Conservation (phyloP, 164 flowering plant genomes). For the Aristolochia californica region DNA sequence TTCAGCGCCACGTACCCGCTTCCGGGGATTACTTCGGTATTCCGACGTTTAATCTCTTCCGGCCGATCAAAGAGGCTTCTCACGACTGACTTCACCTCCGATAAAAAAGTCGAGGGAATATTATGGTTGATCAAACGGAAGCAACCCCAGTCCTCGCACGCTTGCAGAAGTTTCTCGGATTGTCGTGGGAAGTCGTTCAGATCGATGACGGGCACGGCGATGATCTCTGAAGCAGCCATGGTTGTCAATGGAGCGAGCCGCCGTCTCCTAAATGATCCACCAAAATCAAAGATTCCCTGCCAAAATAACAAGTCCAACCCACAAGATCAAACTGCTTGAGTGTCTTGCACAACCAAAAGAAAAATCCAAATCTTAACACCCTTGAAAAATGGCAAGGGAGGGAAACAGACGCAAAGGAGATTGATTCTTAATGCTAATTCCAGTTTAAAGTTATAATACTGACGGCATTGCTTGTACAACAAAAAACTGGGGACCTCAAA, state of each 20-base stretch:
- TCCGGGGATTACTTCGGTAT: conserved; percentile 42
- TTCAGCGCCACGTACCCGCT: conserved; percentile 60
- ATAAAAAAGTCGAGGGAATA: conserved; percentile 28
- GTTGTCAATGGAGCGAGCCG: not conserved
- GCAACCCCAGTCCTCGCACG: conserved; percentile 60
- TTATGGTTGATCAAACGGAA: conserved; percentile 57
- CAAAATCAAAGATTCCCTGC: too few relatives aligned
- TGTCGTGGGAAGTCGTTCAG: conserved; percentile 22
- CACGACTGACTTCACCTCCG: conserved; percentile 52
- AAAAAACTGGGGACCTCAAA: too few relatives aligned
- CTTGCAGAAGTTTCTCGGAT: conserved; percentile 24
- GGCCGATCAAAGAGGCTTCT: conserved; percentile 49
- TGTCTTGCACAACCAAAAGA: too few relatives aligned
- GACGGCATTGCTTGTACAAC: too few relatives aligned
- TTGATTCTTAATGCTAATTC: too few relatives aligned
- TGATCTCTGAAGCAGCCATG: not conserved
- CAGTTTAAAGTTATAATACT: too few relatives aligned
- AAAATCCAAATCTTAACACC: too few relatives aligned
- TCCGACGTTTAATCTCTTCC: conserved; percentile 40
- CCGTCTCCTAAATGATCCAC: not conserved
- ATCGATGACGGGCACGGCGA: conserved; percentile 45
- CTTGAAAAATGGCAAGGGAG: too few relatives aligned
- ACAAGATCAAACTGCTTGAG: too few relatives aligned
- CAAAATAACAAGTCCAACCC: too few relatives aligned
- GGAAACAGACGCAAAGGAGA: too few relatives aligned